Percentiles rank a stretch among this genome's conserved stretches.
Evolutionary conservation across 1,284 basidiomycete genomes (phyloP).

Genomic region (Irpex lacteus): DNA sequence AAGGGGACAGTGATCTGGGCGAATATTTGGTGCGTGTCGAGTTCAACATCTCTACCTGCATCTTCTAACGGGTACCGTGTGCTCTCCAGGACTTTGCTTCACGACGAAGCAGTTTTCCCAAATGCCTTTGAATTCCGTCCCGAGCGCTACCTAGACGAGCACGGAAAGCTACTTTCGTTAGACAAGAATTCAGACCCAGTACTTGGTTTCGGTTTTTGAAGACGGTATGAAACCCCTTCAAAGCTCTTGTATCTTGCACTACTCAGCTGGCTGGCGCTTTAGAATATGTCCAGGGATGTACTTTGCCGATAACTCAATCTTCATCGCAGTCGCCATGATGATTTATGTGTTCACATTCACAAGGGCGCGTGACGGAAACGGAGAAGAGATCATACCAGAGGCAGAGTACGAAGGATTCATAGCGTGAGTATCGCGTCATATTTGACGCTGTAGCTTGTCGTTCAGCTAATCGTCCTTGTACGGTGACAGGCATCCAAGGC

Average conservation of each 20-base stretch:
- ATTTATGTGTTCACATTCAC: constrained; percentile 28
- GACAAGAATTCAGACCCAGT: constrained; percentile 12
- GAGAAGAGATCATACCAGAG: constrained; percentile 28
- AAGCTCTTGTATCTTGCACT: not conserved
- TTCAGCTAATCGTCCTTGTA: not conserved
- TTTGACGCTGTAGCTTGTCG: not conserved
- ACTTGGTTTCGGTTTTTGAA: constrained; percentile 18
- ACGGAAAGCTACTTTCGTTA: constrained; percentile 7
- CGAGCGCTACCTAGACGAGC: constrained; percentile 7
- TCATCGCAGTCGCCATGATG: constrained; percentile 30
- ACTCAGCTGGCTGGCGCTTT: not conserved
- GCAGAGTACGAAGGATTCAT: constrained; percentile 30
- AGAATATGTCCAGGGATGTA: constrained; percentile 34
- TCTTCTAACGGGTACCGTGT: not conserved
- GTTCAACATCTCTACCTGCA: not conserved
- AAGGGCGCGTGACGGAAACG: constrained; percentile 26
- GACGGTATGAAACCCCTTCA: constrained; percentile 8
- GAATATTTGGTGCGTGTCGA: constrained; percentile 30
- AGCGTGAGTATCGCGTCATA: constrained; percentile 14
- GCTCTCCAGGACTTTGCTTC: constrained; percentile 26
- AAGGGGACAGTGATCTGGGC: constrained; percentile 32
- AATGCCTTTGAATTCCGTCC: constrained; percentile 10
- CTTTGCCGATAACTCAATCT: constrained; percentile 32
- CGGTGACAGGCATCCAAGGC: constrained; percentile 9
- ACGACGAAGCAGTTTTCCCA: constrained; percentile 14